Conservation (phyloP, 176 grass and related monocot species). For the Musa itinerans region DNA sequence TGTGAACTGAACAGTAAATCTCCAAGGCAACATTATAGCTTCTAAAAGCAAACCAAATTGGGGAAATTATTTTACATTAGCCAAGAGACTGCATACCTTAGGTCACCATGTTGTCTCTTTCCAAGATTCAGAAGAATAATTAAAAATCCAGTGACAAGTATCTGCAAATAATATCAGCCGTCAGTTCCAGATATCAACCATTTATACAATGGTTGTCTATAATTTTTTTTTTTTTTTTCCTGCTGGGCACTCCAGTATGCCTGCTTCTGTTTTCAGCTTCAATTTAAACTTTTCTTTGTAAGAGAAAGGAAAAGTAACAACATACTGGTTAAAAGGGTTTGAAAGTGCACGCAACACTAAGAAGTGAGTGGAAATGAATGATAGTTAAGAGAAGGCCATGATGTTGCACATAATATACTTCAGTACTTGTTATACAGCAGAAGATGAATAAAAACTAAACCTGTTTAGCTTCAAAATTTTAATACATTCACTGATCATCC, state of each 20-base stretch:
- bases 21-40: neutral
- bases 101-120: slow-evolving; percentile 70
- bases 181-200: slow-evolving; percentile 3
- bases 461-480: neutral
- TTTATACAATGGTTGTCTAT: neutral
- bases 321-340: neutral
- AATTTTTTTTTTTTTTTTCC: neutral
- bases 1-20: neutral
- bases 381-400: neutral
- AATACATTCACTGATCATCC: neutral
- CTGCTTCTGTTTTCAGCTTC: neutral
- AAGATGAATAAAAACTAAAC: neutral
- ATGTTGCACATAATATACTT: neutral
- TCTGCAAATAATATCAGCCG: slow-evolving; percentile 35
- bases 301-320: neutral
- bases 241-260: neutral
- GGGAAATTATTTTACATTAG: neutral
- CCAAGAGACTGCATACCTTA: slow-evolving; percentile 39
- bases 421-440: neutral
- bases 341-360: neutral
- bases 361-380: neutral
- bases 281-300: neutral
- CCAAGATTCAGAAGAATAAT: slow-evolving; percentile 92
- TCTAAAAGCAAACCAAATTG: neutral
- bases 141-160: slow-evolving; percentile 72